Percentiles rank a stretch among this genome's conserved stretches.
Conservation (phyloP, 306 rosid species). For the Macrotyloma uniflorum region DNA sequence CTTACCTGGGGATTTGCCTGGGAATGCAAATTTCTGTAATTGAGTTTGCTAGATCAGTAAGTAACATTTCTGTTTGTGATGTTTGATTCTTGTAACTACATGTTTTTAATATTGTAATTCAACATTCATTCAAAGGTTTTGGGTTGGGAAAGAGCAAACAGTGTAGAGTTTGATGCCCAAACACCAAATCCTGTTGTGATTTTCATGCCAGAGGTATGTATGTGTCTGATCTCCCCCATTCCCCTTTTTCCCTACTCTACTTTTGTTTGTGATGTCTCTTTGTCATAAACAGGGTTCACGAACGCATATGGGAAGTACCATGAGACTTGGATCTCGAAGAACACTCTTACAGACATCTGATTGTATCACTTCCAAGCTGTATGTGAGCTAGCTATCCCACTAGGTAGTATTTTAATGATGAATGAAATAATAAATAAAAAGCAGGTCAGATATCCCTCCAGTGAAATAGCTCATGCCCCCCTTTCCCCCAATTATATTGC, state of each 20-base stretch:
- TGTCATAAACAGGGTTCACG: constrained; percentile 70
- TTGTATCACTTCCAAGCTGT: constrained; percentile 89
- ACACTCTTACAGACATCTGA: constrained; percentile 78
- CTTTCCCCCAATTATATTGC: not conserved
- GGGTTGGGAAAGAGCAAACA: constrained; percentile 88
- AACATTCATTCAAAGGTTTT: constrained; percentile 62
- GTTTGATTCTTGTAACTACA: constrained; percentile 31
- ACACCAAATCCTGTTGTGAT: constrained; percentile 87
- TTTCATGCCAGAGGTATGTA: constrained; percentile 97
- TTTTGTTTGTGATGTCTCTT: constrained; percentile 14
- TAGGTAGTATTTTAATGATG: constrained; percentile 23
- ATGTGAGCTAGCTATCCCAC: constrained; percentile 50
- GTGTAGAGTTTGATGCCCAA: constrained; percentile 78
- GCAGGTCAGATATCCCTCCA: not conserved
- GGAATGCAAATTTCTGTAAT: constrained; percentile 98
- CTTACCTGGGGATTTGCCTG: constrained; percentile 97
- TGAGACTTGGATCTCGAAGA: constrained; percentile 97
- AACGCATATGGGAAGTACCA: constrained; percentile 98
- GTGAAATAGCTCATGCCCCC: constrained; percentile 9
- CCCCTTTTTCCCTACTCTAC: not conserved
- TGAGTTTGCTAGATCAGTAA: constrained; percentile 94
- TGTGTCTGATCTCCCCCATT: not conserved
- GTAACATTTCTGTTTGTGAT: constrained; percentile 40
- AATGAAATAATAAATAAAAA: constrained; percentile 17
- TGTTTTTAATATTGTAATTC: constrained; percentile 27